Conservation (phyloP, 2,329 filamentous ascomycete genomes). For the Juglanconis oblonga region DNA sequence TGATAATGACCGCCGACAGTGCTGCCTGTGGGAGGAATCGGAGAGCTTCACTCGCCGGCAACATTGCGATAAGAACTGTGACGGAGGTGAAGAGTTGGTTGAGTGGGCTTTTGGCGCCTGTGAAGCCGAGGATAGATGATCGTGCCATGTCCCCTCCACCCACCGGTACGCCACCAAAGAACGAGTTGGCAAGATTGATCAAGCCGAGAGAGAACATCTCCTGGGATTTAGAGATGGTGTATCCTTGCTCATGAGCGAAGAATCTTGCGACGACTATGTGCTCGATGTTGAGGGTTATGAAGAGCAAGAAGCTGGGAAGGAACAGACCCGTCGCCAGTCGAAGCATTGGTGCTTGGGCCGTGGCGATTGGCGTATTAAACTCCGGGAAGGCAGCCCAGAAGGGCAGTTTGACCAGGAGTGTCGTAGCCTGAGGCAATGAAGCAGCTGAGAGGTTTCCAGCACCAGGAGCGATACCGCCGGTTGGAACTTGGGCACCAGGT, state of each 20-base stretch:
- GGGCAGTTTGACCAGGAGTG: neutral
- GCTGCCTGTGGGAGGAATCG: conserved; percentile 4
- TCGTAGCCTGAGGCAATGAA: neutral
- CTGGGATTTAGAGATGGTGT: conserved; percentile 3
- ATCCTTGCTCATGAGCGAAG: conserved; percentile 6
- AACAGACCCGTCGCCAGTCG: neutral
- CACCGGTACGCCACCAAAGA: conserved; percentile 8
- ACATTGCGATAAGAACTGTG: conserved; percentile 6
- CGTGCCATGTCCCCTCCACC: conserved; percentile 11
- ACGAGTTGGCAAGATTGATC: neutral
- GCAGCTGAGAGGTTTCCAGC: neutral
- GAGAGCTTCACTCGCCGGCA: neutral
- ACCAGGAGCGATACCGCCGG: neutral
- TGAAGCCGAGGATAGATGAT: neutral
- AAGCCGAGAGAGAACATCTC: conserved; percentile 11
- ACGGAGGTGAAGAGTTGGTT: conserved; percentile 6
- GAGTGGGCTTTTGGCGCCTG: conserved; percentile 10
- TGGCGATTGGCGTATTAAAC: neutral
- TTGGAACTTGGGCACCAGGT: neutral
- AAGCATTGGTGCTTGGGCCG: neutral
- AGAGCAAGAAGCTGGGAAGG: conserved; percentile 10
- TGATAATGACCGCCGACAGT: neutral
- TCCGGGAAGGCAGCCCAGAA: conserved; percentile 9
- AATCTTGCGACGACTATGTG: conserved; percentile 5
- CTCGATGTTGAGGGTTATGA: conserved; percentile 11